Evolutionary conservation across 352 stramenopile species (phyloP).

Genomic region (Globisporangium spinosum): DNA sequence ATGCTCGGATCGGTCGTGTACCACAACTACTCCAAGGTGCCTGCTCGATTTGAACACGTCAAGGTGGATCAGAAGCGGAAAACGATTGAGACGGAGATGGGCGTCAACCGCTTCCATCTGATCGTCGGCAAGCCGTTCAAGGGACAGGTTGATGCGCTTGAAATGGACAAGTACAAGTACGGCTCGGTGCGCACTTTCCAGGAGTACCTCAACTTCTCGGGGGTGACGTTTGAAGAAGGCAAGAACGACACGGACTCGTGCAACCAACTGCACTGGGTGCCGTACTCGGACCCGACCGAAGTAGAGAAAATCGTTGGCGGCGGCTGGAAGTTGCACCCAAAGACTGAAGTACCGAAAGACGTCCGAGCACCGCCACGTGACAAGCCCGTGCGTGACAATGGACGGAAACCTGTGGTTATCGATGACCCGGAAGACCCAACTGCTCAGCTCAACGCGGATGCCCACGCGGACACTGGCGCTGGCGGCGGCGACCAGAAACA

Average conservation of each 20-base stretch:
- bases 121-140: conserved; percentile 56
- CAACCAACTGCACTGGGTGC: conserved; percentile 67
- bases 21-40: conserved; percentile 75
- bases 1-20: conserved; percentile 57
- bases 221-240: conserved; percentile 43
- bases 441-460: conserved; percentile 28
- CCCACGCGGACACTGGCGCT: conserved; percentile 38
- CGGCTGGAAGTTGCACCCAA: conserved; percentile 44
- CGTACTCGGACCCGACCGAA: conserved; percentile 48
- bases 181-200: conserved; percentile 51
- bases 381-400: conserved; percentile 18
- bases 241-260: conserved; percentile 58
- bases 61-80: conserved; percentile 41
- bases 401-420: conserved; percentile 20
- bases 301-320: conserved; percentile 47
- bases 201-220: conserved; percentile 59
- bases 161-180: conserved; percentile 60
- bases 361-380: conserved; percentile 2
- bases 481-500: conserved; percentile 27
- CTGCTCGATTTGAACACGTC: conserved; percentile 56
- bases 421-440: conserved; percentile 32
- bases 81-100: conserved; percentile 48
- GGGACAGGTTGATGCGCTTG: conserved; percentile 49
- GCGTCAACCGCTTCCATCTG: conserved; percentile 52
- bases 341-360: conserved; percentile 11